Base-by-base conservation (phyloP, 108 stramenopile species). In the Nitzschia inconspicua region DNA sequence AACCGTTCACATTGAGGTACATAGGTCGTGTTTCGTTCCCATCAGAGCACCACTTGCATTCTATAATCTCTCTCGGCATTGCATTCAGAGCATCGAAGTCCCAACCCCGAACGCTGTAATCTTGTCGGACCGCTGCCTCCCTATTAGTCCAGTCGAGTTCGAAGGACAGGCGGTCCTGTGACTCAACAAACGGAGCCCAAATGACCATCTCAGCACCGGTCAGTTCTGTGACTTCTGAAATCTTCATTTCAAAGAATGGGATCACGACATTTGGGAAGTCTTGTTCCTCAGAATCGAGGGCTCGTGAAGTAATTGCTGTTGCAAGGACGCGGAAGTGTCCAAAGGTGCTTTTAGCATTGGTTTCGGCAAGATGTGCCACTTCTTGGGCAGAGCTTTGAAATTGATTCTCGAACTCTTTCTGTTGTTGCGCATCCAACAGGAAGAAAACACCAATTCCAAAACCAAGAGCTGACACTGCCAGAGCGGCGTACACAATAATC, bases 291-390 rank as follows among this genome's bases (percentile, higher is more conserved):
- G n/a, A n/a, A n/a, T n/a, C n/a, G n/a, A n/a, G n/a, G n/a, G n/a
- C n/a, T n/a, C n/a, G n/a, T n/a, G 65, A 57, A 22, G 65, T 66
- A 29, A 66, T 44, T 0, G 65, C 30, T 20, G 65, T 66, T 19
- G 65, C 65, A 22, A 66, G 25, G 9, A 13, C 57, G n/a, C 41
- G 46, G 19, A 66, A 22, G 22, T 66, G 65, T 4, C 54, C 55
- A 37, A 66, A 57, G 3, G 44, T 49, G 36, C 48, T 55, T 1
- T 47, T 47, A 23, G 65, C 65, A 36, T 66, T 66, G 22, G 54
- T 66, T 57, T 66, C 46, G 18, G 65, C 65, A 19, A 57, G 41
- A 19, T 48, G 56, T 16, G 47, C 46, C 2, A 35, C 47, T 40
- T 57, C 65, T 25, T 47, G 26, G 35, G 65, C 65, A 44, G 24